Evolutionary conservation across 176 grass and related monocot species (phyloP), one percentile per base, ranked within the genome.

Genomic region (Oryza rufipogon): DNA sequence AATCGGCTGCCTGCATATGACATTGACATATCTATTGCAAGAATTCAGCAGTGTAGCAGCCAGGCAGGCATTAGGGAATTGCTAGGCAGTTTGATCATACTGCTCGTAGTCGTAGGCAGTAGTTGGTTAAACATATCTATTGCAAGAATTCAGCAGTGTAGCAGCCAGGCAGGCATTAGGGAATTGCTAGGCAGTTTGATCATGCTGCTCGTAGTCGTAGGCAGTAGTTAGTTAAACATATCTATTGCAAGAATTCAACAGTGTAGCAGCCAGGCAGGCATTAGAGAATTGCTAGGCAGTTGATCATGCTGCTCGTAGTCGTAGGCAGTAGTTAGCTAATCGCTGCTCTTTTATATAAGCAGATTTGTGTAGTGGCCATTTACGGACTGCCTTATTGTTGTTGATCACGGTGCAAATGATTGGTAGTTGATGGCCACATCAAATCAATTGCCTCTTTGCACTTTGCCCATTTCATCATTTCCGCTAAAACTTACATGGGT

Each of bases 401-500:
- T 63, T 63, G 20, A 63, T 63, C 58, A 63, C 2, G 19, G 58
- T 63, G n/a, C 19, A 1, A 63, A 9, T 36, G 4, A 9, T 73
- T 47, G 3, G 60, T 42, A 58, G 14, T 76, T 42, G 4, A 67
- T 56, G 8, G 15, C n/a, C 11, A 16, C 74, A 79, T 79, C 8
- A 12, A 41, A 48, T 79, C 51, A 23, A 39, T 19, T 87, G 25
- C 3, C 46, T 32, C 20, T 16, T 42, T 12, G 70, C 46, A 34
- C 4, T 28, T 4, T 12, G 0, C 33, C 4, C 14, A 6, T 67
- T 25, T 14, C 13, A 61, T 69, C 16, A 2, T 52, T 44, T 47
- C 49, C 70, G 28, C 34, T 72, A 2, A 33, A 89, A 74, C 39
- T 83, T 49, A 87, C 36, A 56, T 5, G 19, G 58, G 75, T 75